These are phyloP conservation scores for Rhizoctonia solani DNA, from an alignment of 1,284 basidiomycete species.

Conservation along the genomic window DNA sequence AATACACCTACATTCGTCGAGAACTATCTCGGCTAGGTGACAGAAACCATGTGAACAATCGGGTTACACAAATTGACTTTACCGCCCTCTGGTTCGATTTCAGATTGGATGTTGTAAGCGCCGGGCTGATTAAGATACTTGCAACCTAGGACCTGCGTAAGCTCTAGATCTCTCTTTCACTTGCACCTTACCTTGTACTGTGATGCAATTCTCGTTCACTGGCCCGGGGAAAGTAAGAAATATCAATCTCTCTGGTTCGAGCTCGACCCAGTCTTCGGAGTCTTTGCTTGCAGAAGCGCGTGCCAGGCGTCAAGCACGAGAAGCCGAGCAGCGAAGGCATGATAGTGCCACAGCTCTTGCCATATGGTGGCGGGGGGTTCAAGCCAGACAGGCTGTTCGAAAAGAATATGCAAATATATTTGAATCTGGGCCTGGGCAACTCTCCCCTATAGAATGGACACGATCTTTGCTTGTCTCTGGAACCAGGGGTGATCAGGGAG, in stretches of 20 bases:
- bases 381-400: slow-evolving; percentile 50
- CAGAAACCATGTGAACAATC: background rate
- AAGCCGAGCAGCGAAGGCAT: slow-evolving; percentile 56
- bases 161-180: background rate
- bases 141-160: background rate
- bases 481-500: slow-evolving; percentile 38
- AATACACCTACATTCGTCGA: too few species aligned
- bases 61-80: too few species aligned
- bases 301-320: slow-evolving; percentile 59
- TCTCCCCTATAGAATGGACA: slow-evolving; percentile 34
- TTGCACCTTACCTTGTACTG: background rate
- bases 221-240: slow-evolving; percentile 56
- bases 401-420: slow-evolving; percentile 52
- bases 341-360: slow-evolving; percentile 66
- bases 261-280: slow-evolving; percentile 55
- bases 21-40: background rate
- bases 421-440: slow-evolving; percentile 45
- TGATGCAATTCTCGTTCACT: slow-evolving; percentile 40
- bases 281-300: slow-evolving; percentile 66
- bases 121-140: background rate
- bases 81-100: background rate
- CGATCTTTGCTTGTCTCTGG: slow-evolving; percentile 36
- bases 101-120: background rate
- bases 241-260: slow-evolving; percentile 75
- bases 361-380: slow-evolving; percentile 64